Conservation (phyloP, 345 rosid species). For the Xanthoceras sorbifolium region DNA sequence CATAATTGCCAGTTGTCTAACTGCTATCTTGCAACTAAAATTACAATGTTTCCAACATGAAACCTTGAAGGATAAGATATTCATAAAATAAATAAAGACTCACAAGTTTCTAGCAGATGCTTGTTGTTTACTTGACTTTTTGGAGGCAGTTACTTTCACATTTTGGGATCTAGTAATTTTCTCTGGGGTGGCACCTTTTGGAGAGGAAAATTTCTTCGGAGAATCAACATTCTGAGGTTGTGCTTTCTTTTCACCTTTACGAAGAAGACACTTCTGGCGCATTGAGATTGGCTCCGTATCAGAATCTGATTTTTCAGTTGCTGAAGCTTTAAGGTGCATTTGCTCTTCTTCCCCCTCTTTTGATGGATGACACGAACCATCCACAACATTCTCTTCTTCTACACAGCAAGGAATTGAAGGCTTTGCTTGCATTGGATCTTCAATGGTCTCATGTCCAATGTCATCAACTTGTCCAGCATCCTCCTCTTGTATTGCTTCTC, state of each 20-base stretch:
- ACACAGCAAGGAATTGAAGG: too few relatives aligned
- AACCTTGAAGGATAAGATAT: neutral
- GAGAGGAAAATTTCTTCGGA: constrained; percentile 2
- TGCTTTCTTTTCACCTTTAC: neutral
- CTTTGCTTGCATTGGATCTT: too few relatives aligned
- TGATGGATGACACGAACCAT: constrained; percentile 8
- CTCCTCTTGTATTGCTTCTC: constrained; percentile 16
- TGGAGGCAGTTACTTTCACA: neutral
- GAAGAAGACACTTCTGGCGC: constrained; percentile 6
- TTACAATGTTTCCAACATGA: neutral
- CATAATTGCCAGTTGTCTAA: neutral
- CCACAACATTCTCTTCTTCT: constrained; percentile 13
- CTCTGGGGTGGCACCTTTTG: neutral
- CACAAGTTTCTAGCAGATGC: constrained; percentile 22
- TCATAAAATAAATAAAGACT: constrained; percentile 11
- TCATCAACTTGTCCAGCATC: constrained; percentile 14
- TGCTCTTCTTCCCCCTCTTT: constrained; percentile 8
- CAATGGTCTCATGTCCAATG: neutral
- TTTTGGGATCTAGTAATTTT: neutral
- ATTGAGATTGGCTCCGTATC: constrained; percentile 11
- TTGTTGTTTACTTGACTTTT: neutral
- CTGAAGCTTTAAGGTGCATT: neutral
- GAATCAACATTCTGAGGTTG: constrained; percentile 7
- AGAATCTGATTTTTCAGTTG: constrained; percentile 24
- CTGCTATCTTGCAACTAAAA: constrained; percentile 4